Percentiles rank a stretch among this genome's conserved stretches.
These are phyloP conservation scores for Ceratobasidium sp. DNA, from an alignment of 1,284 basidiomycete genomes.

Conservation along the genomic window DNA sequence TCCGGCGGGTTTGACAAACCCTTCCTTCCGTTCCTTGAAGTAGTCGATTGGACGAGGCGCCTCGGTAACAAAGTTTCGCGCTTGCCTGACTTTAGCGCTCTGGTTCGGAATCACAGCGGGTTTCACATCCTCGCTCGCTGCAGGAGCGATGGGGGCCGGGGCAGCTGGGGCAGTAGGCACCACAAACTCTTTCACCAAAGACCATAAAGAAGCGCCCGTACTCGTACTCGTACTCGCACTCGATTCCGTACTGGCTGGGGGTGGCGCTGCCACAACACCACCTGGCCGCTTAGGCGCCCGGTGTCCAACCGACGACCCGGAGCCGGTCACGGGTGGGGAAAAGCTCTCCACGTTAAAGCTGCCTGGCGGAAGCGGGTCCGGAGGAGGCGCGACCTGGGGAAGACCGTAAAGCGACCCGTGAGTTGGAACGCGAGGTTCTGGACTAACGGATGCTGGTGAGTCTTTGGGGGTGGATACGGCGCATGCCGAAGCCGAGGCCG, in stretches of 20 bases:
- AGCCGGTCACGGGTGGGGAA: background rate
- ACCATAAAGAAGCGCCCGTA: background rate
- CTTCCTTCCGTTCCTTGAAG: slow-evolving; percentile 35
- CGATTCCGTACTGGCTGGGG: background rate
- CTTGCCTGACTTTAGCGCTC: background rate
- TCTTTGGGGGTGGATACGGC: background rate
- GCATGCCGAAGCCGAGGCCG: background rate
- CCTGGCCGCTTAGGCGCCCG: slow-evolving; percentile 1
- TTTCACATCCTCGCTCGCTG: background rate
- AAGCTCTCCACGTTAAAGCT: background rate
- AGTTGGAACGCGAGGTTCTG: background rate
- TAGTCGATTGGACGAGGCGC: slow-evolving; percentile 23
- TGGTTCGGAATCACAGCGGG: background rate
- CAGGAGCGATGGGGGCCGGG: background rate
- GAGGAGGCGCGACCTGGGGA: background rate
- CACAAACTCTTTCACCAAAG: background rate
- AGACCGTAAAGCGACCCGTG: slow-evolving; percentile 5
- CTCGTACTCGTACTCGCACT: background rate
- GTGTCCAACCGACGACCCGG: background rate
- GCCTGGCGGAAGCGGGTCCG: slow-evolving; percentile 7
- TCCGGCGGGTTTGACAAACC: slow-evolving; percentile 18
- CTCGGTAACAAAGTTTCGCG: slow-evolving; percentile 12
- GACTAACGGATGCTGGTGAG: background rate
- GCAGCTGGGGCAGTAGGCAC: background rate
- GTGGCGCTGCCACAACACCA: slow-evolving; percentile 32